Base-by-base conservation (phyloP, 768 basidiomycete genomes). In the Podaxis pistillaris region DNA sequence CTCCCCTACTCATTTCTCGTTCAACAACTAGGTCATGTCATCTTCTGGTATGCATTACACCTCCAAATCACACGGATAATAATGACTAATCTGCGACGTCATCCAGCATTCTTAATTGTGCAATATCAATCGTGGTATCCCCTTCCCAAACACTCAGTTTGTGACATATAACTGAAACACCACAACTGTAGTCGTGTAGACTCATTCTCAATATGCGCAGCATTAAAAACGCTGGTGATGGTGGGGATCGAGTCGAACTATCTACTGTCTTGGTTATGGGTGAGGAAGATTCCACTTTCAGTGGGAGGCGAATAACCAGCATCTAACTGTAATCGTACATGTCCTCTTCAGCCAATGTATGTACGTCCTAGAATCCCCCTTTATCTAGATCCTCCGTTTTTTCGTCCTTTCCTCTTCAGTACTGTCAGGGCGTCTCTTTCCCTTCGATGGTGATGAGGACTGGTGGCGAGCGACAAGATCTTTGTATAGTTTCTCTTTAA, bases 191-290 rank as follows among this genome's bases (percentile, higher is more conserved):
- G 54, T 22, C 54, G 2, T 56, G 54, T 7, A 22, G 54, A 19
- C 38, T 56, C 4, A 56, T 56, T 24, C 54, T 56, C 37, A 56
- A 56, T 30, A 56, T 40, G 38, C 54, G 54, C 19, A 40, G 38
- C 11, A 26, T 56, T n/a, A 56, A 24, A 19, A 24, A 24, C 4
- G 17, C 30, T 4, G 24, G 4, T 2, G 54, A 12, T 11, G 37
- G 19, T 13, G n/a, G 4, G 8, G n/a, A 2, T 40, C 37, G 12
- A 19, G 19, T 30, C n/a, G 54, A 56, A 26, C 24, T 56, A 12
- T 56, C 54, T 6, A 56, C 37, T 22, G 54, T 56, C 19, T n/a
- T 56, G 19, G n/a, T 30, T 5, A 11, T 1, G 22, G 9, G 19
- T 24, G 37, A 24, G 19, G 54, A 30, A 11, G 37, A 41, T 7